phyloP scores from a whole-genome alignment of 495 filamentous ascomycete species.

The Xylaria nigripes region DNA sequence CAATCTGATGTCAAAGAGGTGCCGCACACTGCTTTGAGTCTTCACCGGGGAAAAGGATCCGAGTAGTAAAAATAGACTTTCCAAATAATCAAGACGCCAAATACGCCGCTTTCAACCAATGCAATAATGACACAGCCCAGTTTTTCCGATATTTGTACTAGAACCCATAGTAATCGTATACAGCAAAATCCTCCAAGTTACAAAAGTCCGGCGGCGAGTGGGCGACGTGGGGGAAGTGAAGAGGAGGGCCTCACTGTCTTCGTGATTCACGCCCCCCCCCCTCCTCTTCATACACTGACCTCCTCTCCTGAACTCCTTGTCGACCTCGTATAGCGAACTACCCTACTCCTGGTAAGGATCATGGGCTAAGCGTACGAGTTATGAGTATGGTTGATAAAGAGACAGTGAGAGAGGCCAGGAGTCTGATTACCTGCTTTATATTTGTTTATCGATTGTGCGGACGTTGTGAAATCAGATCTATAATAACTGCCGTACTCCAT shows the following conservation, averaged over 20 bases:
- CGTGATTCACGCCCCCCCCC: background rate
- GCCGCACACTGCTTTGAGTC: background rate
- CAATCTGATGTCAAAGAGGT: constrained; percentile 3
- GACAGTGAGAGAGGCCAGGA: constrained; percentile 4
- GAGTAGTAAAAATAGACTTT: background rate
- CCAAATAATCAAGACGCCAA: background rate
- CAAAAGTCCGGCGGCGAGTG: background rate
- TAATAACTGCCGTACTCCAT: background rate
- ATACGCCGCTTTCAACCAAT: constrained; percentile 2
- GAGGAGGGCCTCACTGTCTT: background rate
- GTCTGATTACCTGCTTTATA: constrained; percentile 5
- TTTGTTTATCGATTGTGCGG: constrained; percentile 1
- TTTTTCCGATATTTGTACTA: background rate
- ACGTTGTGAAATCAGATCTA: constrained; percentile 9
- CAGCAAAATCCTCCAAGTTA: background rate
- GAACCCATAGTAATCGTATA: background rate
- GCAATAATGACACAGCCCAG: background rate
- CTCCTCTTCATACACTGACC: background rate
- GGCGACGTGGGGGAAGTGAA: background rate
- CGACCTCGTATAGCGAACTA: background rate
- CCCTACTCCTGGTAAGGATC: background rate
- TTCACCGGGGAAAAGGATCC: background rate
- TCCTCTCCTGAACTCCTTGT: background rate
- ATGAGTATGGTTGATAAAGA: background rate
- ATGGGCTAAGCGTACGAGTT: background rate